These are phyloP conservation scores for Solanum hybrid DNA, from an alignment of 305 asterid genomes.

Conservation along the genomic window DNA sequence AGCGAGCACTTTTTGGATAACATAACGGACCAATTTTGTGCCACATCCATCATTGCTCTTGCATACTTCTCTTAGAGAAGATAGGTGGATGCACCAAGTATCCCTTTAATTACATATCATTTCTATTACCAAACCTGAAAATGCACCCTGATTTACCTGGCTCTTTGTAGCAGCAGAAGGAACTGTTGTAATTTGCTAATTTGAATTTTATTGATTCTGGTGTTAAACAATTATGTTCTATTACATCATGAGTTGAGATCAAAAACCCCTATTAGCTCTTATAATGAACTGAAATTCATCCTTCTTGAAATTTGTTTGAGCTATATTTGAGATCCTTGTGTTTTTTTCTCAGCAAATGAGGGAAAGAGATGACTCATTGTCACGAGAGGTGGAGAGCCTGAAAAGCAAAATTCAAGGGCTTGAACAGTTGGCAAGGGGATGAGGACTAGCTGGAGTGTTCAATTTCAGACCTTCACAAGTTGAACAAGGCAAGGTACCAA, in stretches of 20 bases:
- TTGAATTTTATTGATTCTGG: not conserved
- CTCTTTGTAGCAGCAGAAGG: not conserved
- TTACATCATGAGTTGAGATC: not conserved
- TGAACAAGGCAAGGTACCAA: conserved; percentile 38
- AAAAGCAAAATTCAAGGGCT: conserved; percentile 57
- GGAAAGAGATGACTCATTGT: conserved; percentile 5
- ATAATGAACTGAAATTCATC: not conserved
- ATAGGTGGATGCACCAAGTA: not conserved
- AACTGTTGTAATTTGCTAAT: not conserved
- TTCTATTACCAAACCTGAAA: not conserved
- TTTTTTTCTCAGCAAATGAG: conserved; percentile 3
- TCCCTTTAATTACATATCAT: not conserved
- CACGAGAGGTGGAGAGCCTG: conserved; percentile 60
- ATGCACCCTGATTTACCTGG: not conserved
- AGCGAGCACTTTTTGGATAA: not conserved
- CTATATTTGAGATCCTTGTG: not conserved
- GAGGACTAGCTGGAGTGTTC: conserved; percentile 64
- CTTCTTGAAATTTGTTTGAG: not conserved
- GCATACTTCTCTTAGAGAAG: not conserved
- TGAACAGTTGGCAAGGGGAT: conserved; percentile 52
- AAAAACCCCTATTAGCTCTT: not conserved
- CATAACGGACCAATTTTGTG: not conserved
- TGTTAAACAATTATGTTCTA: not conserved
- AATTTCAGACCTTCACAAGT: conserved; percentile 31
- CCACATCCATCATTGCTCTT: not conserved